These are phyloP conservation scores for Pseudopyricularia cyperi DNA, from an alignment of 2,329 filamentous ascomycete species.

Conservation along the genomic window DNA sequence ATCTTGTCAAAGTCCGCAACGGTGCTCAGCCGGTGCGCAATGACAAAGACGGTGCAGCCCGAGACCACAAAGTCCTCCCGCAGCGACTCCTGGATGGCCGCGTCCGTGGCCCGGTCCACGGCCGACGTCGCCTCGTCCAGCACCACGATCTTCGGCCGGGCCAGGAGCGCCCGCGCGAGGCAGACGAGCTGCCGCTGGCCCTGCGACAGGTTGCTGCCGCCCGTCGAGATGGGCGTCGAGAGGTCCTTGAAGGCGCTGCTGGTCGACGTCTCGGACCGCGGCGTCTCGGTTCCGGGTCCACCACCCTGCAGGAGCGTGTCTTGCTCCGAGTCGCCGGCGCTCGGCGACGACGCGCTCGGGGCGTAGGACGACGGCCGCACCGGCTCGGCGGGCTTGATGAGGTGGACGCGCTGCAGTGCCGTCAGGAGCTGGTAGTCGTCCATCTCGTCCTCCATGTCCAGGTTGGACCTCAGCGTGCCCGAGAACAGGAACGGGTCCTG, in stretches of 20 bases:
- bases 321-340: not conserved
- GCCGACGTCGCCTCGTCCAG: slow-evolving; percentile 31
- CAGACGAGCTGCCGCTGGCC: slow-evolving; percentile 36
- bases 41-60: slow-evolving; percentile 38
- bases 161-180: slow-evolving; percentile 30
- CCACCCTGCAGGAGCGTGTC: not conserved
- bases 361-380: slow-evolving; percentile 14
- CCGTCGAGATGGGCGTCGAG: slow-evolving; percentile 16
- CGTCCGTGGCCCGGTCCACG: slow-evolving; percentile 43
- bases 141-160: slow-evolving; percentile 25
- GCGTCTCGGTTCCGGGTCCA: slow-evolving; percentile 3
- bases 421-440: slow-evolving; percentile 48
- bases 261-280: not conserved
- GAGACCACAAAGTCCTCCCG: slow-evolving; percentile 30
- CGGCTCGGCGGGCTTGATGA: slow-evolving; percentile 30
- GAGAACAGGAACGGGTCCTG: slow-evolving; percentile 56
- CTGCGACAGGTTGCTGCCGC: slow-evolving; percentile 25
- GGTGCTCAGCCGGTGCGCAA: slow-evolving; percentile 26
- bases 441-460: slow-evolving; percentile 49
- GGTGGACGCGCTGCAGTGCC: slow-evolving; percentile 45
- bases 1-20: slow-evolving; percentile 38
- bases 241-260: slow-evolving; percentile 18
- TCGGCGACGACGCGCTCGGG: not conserved
- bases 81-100: slow-evolving; percentile 41
- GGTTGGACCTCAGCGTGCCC: slow-evolving; percentile 48